Conservation (phyloP, 1,284 basidiomycete species). For the Chondrostereum purpureum region DNA sequence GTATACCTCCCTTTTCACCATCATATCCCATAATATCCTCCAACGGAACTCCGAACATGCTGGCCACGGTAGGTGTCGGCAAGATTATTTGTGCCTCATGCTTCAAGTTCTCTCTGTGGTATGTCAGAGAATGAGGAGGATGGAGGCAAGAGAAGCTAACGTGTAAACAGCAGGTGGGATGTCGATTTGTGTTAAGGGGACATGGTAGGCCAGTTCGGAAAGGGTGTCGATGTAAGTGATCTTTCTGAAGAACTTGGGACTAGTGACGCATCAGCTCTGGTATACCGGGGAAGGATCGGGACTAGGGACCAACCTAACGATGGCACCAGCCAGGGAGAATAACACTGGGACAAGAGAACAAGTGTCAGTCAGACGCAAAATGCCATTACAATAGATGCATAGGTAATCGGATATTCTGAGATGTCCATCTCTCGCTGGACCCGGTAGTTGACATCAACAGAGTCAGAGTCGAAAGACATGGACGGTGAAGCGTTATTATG, state of each 20-base stretch:
- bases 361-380: slow-evolving; percentile 8
- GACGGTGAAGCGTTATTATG: no score
- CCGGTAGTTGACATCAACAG: no score
- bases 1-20: slow-evolving; percentile 74
- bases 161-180: slow-evolving; percentile 76
- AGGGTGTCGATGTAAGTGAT: slow-evolving; percentile 69
- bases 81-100: slow-evolving; percentile 61
- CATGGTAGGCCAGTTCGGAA: slow-evolving; percentile 64
- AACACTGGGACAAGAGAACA: slow-evolving; percentile 51
- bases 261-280: slow-evolving; percentile 20
- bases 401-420: no score
- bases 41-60: slow-evolving; percentile 72
- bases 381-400: no score
- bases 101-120: slow-evolving; percentile 62
- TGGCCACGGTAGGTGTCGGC: slow-evolving; percentile 51
- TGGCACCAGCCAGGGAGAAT: slow-evolving; percentile 77
- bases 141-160: slow-evolving; percentile 28
- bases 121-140: slow-evolving; percentile 7
- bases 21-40: slow-evolving; percentile 76
- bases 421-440: no score
- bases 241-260: slow-evolving; percentile 85
- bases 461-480: no score
- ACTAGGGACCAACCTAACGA: slow-evolving; percentile 65
- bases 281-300: not conserved
- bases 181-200: slow-evolving; percentile 81